Evolutionary conservation across 768 basidiomycete genomes (phyloP).

Genomic region (Cystofilobasidium macerans): DNA sequence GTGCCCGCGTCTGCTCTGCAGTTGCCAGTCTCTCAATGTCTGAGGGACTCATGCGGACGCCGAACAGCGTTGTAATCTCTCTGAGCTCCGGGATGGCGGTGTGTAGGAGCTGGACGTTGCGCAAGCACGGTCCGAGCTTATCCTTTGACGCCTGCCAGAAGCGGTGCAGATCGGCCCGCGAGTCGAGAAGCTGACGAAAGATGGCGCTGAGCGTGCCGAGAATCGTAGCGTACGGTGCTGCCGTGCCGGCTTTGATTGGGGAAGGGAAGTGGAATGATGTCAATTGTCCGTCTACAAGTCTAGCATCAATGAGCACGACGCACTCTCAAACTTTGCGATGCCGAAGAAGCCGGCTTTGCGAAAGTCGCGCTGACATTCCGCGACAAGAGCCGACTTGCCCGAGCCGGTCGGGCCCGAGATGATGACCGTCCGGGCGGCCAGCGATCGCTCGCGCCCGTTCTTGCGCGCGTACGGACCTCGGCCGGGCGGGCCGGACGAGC

Average conservation of each 20-base stretch:
- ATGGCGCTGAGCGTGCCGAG: conserved; percentile 61
- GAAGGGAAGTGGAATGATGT: neutral
- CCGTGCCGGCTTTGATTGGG: conserved; percentile 40
- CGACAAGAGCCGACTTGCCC: conserved; percentile 16
- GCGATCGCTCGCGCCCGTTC: neutral
- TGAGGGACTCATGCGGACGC: conserved; percentile 46
- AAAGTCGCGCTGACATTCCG: conserved; percentile 7
- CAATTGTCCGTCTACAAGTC: neutral
- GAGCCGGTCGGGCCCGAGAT: conserved; percentile 8
- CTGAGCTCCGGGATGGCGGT: conserved; percentile 46
- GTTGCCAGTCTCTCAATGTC: conserved; percentile 47
- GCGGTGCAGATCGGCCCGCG: conserved; percentile 56
- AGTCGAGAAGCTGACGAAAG: conserved; percentile 54
- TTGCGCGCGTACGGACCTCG: neutral
- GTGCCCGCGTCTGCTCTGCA: conserved; percentile 51
- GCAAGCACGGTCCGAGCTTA: conserved; percentile 57
- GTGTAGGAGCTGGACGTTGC: conserved; percentile 53
- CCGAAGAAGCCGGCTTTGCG: conserved; percentile 16
- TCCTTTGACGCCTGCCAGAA: conserved; percentile 53
- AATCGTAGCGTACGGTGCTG: conserved; percentile 59
- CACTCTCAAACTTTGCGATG: conserved; percentile 12
- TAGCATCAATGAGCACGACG: neutral
- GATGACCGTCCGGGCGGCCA: conserved; percentile 5
- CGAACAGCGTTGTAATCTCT: conserved; percentile 52
- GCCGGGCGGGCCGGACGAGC: neutral